phyloP scores from a whole-genome alignment of 495 filamentous ascomycete species.

The Aspergillus affinis region DNA sequence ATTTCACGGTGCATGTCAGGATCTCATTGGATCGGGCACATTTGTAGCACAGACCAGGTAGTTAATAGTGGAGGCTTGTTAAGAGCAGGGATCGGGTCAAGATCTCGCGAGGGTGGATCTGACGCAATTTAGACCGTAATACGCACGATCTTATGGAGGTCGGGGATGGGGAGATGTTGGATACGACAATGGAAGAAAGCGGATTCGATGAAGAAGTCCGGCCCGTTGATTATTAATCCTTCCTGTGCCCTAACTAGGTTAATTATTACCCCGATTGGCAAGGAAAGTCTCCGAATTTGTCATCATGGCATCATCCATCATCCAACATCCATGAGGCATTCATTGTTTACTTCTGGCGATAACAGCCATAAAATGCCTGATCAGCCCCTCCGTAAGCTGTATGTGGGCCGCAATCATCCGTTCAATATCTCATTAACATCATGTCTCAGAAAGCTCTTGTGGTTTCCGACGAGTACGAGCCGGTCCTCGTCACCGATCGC shows the following conservation, averaged over 20 bases:
- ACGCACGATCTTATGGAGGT: too few species aligned
- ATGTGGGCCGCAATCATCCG: background rate
- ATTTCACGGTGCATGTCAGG: background rate
- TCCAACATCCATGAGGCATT: background rate
- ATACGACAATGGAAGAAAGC: background rate
- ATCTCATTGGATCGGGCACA: background rate
- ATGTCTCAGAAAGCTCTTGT: conserved; percentile 18
- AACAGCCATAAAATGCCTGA: background rate
- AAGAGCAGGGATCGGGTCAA: background rate
- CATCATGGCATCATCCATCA: conserved; percentile 2
- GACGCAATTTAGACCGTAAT: background rate
- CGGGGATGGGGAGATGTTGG: background rate
- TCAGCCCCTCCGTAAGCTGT: background rate
- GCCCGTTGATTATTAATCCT: background rate
- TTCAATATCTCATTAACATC: background rate
- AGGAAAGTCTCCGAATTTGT: background rate
- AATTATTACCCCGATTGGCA: background rate
- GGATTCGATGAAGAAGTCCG: too few species aligned
- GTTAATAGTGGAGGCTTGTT: background rate
- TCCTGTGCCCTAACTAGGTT: background rate
- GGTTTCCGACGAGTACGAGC: conserved; percentile 7
- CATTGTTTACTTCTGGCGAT: background rate
- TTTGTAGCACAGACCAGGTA: background rate
- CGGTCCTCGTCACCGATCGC: conserved; percentile 10
- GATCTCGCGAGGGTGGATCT: background rate